These are phyloP conservation scores for Oryza coarctata DNA, from an alignment of 176 grass and related monocot species.

Conservation along the genomic window DNA sequence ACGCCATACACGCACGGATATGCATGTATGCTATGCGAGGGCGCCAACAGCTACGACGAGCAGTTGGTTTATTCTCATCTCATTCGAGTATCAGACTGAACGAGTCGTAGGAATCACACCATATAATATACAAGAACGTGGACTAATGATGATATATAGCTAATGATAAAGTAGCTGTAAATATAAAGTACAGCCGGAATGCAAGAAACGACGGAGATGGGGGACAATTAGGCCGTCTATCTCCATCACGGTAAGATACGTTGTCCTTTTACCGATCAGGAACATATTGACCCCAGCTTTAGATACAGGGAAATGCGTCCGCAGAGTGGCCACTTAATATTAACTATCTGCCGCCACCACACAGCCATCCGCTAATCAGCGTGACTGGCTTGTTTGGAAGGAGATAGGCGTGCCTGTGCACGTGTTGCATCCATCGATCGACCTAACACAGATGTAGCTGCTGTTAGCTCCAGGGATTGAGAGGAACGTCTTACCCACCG, in stretches of 20 bases:
- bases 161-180: not conserved
- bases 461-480: not conserved
- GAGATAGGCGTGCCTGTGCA: not conserved
- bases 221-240: not conserved
- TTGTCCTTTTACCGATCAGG: slow-evolving; percentile 1
- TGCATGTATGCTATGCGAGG: slow-evolving; percentile 21
- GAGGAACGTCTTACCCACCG: slow-evolving; percentile 32
- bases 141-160: not conserved
- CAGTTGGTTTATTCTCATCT: not conserved
- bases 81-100: not conserved
- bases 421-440: slow-evolving; percentile 1
- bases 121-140: not conserved
- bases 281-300: not conserved
- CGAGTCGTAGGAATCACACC: not conserved
- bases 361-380: not conserved
- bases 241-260: slow-evolving; percentile 6
- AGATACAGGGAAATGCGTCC: not conserved
- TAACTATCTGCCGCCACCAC: not conserved
- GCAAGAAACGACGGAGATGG: not conserved
- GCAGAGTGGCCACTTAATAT: not conserved
- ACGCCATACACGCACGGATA: not conserved
- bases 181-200: not conserved
- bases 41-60: not conserved
- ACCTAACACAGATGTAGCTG: not conserved
- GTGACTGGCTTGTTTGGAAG: not conserved